A percentile compares a stretch with the other conserved stretches of the same genome.
Evolutionary conservation across 371 early-diverging fungal genomes (phyloP).

Genomic region (Circinella minor): DNA sequence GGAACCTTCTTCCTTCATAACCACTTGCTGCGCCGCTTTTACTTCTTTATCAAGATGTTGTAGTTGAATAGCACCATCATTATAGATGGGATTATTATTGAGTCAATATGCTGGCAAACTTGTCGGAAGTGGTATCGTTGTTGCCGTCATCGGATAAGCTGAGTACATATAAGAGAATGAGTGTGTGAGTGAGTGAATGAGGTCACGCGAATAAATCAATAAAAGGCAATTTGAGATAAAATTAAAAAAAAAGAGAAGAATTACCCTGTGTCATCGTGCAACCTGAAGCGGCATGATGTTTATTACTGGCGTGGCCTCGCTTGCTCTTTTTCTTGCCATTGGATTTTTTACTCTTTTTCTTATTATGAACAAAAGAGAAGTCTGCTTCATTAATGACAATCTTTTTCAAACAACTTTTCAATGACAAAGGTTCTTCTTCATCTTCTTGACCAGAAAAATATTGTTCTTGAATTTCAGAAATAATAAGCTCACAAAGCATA

Average conservation of each 20-base stretch:
- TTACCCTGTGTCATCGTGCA: conserved; percentile 21
- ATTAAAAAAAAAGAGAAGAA: background rate
- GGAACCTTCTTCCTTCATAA: background rate
- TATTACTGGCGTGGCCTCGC: conserved; percentile 71
- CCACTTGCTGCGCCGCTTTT: background rate
- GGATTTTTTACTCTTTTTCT: conserved; percentile 6
- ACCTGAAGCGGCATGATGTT: conserved; percentile 34
- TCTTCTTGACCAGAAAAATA: conserved; percentile 8
- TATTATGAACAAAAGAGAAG: background rate
- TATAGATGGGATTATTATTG: background rate
- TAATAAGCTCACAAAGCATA: conserved; percentile 45
- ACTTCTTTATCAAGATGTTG: too few relatives aligned
- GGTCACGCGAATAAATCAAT: background rate
- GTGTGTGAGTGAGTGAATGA: background rate
- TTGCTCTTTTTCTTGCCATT: conserved; percentile 25
- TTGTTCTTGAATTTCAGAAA: conserved; percentile 42
- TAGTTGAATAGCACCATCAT: background rate
- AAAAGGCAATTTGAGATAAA: background rate
- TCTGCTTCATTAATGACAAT: background rate
- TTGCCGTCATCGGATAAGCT: background rate
- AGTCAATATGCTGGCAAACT: conserved; percentile 6
- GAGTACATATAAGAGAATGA: too few relatives aligned
- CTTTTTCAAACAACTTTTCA: conserved; percentile 34
- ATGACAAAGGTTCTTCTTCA: background rate
- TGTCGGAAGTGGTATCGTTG: background rate